Evolutionary conservation across 1,284 basidiomycete species (phyloP).

Genomic region (Apiotrichum brassicae): DNA sequence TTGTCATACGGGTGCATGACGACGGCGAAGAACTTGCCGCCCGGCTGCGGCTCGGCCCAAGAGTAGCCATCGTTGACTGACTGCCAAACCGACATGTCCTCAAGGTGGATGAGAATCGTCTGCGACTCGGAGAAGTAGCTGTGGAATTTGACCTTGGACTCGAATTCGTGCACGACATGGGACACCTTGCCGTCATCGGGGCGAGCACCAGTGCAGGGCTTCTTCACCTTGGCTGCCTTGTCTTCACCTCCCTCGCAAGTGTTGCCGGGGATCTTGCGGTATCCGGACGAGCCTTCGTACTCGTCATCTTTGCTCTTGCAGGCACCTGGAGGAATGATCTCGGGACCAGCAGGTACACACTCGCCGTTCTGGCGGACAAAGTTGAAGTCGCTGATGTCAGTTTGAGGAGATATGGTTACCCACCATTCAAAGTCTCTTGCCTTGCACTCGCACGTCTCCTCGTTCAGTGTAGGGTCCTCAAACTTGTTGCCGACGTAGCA

Average conservation of each 20-base stretch:
- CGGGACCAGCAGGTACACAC: conserved; percentile 76
- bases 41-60: conserved; percentile 65
- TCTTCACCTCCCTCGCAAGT: conserved; percentile 59
- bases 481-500: conserved; percentile 94
- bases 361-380: conserved; percentile 56
- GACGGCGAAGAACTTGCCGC: conserved; percentile 68
- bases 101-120: conserved; percentile 77
- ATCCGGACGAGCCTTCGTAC: conserved; percentile 86
- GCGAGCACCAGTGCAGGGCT: conserved; percentile 55
- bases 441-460: conserved; percentile 75
- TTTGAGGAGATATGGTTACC: conserved; percentile 21
- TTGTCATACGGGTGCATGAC: conserved; percentile 72
- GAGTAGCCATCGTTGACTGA: conserved; percentile 90
- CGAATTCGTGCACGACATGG: conserved; percentile 58
- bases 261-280: conserved; percentile 86
- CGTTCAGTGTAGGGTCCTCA: conserved; percentile 70
- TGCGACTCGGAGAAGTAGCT: conserved; percentile 57
- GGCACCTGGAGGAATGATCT: conserved; percentile 71
- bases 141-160: conserved; percentile 63
- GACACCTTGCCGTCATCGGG: conserved; percentile 61
- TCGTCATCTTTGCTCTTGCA: conserved; percentile 61
- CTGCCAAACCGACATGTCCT: conserved; percentile 78
- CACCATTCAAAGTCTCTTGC: conserved; percentile 92
- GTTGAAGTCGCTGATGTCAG: conserved; percentile 37
- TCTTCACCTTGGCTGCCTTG: conserved; percentile 65